These are phyloP conservation scores for Naegleria lovaniensis DNA, from an alignment of 208 protist genomes.

Conservation along the genomic window DNA sequence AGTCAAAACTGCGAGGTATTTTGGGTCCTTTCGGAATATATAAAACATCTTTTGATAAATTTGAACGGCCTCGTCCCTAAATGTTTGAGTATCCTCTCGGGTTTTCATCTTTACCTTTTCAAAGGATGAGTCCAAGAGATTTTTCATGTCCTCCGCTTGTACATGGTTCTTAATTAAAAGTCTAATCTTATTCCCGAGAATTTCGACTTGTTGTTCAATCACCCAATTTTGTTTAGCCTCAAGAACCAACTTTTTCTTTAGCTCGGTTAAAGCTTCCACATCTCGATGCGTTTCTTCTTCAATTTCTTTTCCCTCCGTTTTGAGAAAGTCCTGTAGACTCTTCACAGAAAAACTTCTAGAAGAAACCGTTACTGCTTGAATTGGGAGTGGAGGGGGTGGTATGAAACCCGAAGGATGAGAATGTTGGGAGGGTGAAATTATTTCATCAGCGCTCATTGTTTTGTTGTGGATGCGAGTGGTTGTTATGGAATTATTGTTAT, in stretches of 20 bases:
- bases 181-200: slow-evolving; percentile 18
- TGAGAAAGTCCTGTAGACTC: background rate
- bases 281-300: background rate
- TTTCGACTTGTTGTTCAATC: slow-evolving; percentile 5
- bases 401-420: too few relatives aligned
- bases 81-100: background rate
- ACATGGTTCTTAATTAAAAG: slow-evolving; percentile 21
- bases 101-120: slow-evolving; percentile 1
- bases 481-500: too few relatives aligned
- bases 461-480: too few relatives aligned
- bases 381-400: background rate
- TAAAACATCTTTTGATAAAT: slow-evolving; percentile 10
- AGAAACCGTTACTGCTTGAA: background rate
- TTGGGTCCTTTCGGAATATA: background rate
- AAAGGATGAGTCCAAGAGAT: background rate
- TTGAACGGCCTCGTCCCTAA: background rate
- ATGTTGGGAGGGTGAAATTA: too few relatives aligned
- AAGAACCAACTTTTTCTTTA: background rate
- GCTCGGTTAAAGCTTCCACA: background rate
- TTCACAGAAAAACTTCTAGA: background rate
- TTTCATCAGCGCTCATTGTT: too few relatives aligned
- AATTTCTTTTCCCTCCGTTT: background rate
- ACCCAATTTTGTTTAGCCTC: slow-evolving; percentile 21
- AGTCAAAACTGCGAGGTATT: background rate
- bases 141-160: slow-evolving; percentile 5